Evolutionary conservation across 140 eudicot species (phyloP), one percentile per base, ranked within the genome.

Genomic region (Stevia rebaudiana): DNA sequence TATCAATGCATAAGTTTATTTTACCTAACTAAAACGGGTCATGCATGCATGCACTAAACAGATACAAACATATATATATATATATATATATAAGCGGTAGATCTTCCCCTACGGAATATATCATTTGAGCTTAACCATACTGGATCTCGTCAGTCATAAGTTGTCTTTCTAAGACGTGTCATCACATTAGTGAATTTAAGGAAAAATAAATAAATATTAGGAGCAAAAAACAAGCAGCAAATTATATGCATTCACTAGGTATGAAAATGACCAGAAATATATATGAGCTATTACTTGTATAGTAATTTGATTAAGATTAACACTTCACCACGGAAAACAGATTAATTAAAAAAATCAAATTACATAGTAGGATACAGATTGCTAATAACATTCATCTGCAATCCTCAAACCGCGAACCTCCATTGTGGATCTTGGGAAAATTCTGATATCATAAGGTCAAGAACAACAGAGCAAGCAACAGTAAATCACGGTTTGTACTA

Each of bases 291-390:
- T 33, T 42, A 72, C 37, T 41, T n/a, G 60, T 12, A 67, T 25
- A 18, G 12, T 23, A 58, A 47, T 37, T 46, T 21, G 19, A 71
- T 46, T 39, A 57, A 4, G 4, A n/a, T 31, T 47, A 64, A 39
- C 62, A 63, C 40, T 33, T 68, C 24, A 49, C 31, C 71, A 70
- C 6, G 7, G 33, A 65, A 19, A 47, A 44, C 6, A 11, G 23
- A 63, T 13, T 6, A 25, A 23, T 24, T 24, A 47, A 67, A 2
- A 28, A 16, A 60, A 68, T 56, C 63, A 51, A 55, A 49, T 57
- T 61, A 25, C 49, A 80, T 21, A 72, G 80, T 75, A 80, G 87
- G 85, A 86, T 78, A 80, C 89, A 73, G 43, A 47, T 63, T 49
- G 66, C 63, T 55, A 68, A 71, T 31, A 64, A 59, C 74, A 9